Conservation (phyloP, 2,329 filamentous ascomycete species). For the Emergomyces orientalis region DNA sequence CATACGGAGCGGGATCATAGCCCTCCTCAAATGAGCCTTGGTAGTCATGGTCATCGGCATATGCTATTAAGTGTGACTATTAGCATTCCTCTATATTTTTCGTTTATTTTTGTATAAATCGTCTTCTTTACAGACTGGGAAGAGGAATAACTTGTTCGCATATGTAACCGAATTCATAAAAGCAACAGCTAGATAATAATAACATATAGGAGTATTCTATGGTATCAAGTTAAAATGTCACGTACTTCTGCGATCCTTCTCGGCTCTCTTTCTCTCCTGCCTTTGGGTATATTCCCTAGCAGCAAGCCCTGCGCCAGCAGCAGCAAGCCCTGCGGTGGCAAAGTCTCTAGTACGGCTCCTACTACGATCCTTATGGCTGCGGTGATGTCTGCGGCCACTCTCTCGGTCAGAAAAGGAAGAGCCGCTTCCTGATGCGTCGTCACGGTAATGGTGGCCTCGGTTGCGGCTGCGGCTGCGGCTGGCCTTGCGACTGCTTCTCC, state of each 20-base stretch:
- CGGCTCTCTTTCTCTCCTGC: slow-evolving; percentile 47
- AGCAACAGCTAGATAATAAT: slow-evolving; percentile 2
- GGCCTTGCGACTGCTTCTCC: slow-evolving; percentile 33
- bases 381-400: slow-evolving; percentile 24
- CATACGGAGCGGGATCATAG: slow-evolving; percentile 32
- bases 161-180: not conserved
- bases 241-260: slow-evolving; percentile 45
- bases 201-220: slow-evolving; percentile 12
- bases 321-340: slow-evolving; percentile 48
- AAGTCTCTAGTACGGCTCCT: slow-evolving; percentile 36
- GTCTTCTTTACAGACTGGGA: not conserved
- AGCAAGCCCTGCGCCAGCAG: slow-evolving; percentile 48
- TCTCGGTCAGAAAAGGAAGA: slow-evolving; percentile 33
- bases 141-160: not conserved
- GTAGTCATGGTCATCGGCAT: slow-evolving; percentile 23
- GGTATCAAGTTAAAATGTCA: slow-evolving; percentile 18
- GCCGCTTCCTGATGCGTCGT: slow-evolving; percentile 27
- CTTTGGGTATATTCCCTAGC: slow-evolving; percentile 50
- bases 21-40: slow-evolving; percentile 35
- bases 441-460: slow-evolving; percentile 30
- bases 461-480: slow-evolving; percentile 40
- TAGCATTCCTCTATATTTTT: not conserved
- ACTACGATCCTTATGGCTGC: slow-evolving; percentile 24
- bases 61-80: slow-evolving; percentile 17
- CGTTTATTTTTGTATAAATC: not conserved